Evolutionary conservation across 1,284 basidiomycete genomes (phyloP).

Genomic region (Moesziomyces aphidis): DNA sequence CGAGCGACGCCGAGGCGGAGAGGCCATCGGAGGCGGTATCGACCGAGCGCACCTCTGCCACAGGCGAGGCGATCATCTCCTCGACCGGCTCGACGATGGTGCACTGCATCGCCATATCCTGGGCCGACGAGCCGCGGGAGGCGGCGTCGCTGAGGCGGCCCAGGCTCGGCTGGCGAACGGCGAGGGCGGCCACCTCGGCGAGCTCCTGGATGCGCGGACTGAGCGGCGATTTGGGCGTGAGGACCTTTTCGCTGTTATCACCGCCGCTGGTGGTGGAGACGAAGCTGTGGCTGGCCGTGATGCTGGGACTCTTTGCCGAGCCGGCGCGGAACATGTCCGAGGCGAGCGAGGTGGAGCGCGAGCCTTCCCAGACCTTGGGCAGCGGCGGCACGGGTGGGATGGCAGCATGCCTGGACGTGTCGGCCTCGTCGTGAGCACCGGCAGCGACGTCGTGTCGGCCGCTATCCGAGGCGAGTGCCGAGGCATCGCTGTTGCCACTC

Average conservation of each 20-base stretch:
- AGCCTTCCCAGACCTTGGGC: conserved; percentile 86
- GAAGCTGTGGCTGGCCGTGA: conserved; percentile 32
- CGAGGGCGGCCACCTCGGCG: conserved; percentile 40
- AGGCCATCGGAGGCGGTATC: conserved; percentile 1
- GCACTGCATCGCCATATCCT: conserved; percentile 26
- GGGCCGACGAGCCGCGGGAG: conserved; percentile 26
- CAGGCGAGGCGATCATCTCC: conserved; percentile 22
- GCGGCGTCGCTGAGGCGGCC: conserved; percentile 21
- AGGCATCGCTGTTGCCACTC: conserved; percentile 44
- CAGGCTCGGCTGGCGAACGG: conserved; percentile 25
- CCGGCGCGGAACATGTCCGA: conserved; percentile 36
- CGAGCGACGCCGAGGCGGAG: conserved; percentile 2
- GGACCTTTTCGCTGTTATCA: conserved; percentile 29
- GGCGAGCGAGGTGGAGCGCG: conserved; percentile 73
- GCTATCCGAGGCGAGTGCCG: conserved; percentile 21
- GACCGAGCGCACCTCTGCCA: not conserved
- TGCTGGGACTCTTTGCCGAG: conserved; percentile 25
- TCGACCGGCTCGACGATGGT: conserved; percentile 26
- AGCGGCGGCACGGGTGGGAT: conserved; percentile 97
- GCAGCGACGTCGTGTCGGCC: conserved; percentile 20
- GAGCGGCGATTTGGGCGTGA: conserved; percentile 39
- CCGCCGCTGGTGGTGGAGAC: conserved; percentile 33
- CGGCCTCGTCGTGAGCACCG: conserved; percentile 22
- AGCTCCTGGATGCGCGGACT: conserved; percentile 43
- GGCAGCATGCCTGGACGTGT: conserved; percentile 19